Percentiles rank a stretch among this genome's conserved stretches.
These are phyloP conservation scores for Catenaria anguillulae DNA, from an alignment of 371 early-diverging fungal species.

Conservation along the genomic window DNA sequence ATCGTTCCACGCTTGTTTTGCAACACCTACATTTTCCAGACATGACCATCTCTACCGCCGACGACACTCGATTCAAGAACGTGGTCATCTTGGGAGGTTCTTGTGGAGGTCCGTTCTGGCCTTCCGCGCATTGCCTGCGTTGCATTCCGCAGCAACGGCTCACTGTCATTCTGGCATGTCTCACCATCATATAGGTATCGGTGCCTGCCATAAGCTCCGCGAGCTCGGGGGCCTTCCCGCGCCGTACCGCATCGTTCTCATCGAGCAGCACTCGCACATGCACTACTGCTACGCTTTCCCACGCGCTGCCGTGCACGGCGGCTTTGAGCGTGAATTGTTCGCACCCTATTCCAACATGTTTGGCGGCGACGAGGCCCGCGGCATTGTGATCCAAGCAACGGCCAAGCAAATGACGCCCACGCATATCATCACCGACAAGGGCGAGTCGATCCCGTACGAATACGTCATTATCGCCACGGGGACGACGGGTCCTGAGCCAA, in stretches of 20 bases:
- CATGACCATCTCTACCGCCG: background rate
- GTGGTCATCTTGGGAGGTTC: constrained; percentile 39
- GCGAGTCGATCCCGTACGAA: constrained; percentile 30
- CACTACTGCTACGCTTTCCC: constrained; percentile 50
- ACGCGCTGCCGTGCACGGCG: constrained; percentile 37
- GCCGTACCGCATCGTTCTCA: constrained; percentile 34
- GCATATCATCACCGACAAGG: constrained; percentile 32
- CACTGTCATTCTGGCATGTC: too few relatives aligned
- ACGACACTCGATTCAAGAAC: constrained; percentile 17
- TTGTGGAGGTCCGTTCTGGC: too few relatives aligned
- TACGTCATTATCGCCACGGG: constrained; percentile 44
- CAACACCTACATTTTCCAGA: too few relatives aligned
- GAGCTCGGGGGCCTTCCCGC: constrained; percentile 13
- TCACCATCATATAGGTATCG: too few relatives aligned
- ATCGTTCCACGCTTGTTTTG: too few relatives aligned
- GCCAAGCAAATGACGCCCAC: constrained; percentile 29
- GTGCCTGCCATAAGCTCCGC: too few relatives aligned
- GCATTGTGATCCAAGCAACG: constrained; percentile 34
- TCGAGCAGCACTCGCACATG: constrained; percentile 39
- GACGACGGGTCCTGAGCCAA: constrained; percentile 31
- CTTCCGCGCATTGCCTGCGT: too few relatives aligned
- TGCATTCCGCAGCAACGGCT: too few relatives aligned
- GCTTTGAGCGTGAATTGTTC: constrained; percentile 44
- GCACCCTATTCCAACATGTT: constrained; percentile 36
- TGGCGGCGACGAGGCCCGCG: constrained; percentile 24